Base-by-base conservation (phyloP, 2,329 filamentous ascomycete species). In the Xylaria polymorpha region DNA sequence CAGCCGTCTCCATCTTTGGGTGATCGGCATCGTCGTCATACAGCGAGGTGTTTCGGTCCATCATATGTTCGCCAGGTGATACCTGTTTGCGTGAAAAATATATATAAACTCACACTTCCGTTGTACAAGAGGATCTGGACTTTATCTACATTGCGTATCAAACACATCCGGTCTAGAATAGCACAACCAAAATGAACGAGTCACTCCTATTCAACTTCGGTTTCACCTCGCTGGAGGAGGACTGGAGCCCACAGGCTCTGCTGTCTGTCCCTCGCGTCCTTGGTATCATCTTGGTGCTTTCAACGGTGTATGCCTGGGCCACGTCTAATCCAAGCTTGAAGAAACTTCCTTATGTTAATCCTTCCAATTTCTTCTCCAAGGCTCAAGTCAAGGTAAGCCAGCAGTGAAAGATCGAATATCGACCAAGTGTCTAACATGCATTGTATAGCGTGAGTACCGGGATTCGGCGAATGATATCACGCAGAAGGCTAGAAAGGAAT, bases 311-410 rank as follows among this genome's bases (percentile, higher is more conserved):
- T 29, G 25, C 46, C 51, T 71, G 67, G 70, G 18, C 32, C 4
- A 60, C 64, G 15, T 57, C 61, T 6, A 60, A 70, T 53, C 10
- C 57, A n/a, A 67, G 32, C 22, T 9, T 71, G 18, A 71, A 67
- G 39, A 69, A 63, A 25, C 50, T 71, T 35, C 69, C 69, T 14
- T 12, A 50, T 15, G 53, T 70, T 10, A 71, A 71, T 39, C 50
- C 59, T 48, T 12, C 57, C 8, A 41, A n/a, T 2, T 22, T 70
- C 35, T 67, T 70, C 37, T 64, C 64, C 5, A 57, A 39, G 14
- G n/a, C 61, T n/a, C 18, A 64, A 62, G 64, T 53, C 4, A 64
- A 63, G 59, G 69, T n/a, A 64, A 56, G 67, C 61, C 8, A 29
- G 32, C 20, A 32, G 2, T 7, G 35, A 55, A 35, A 25, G 3